Evolutionary conservation across 768 basidiomycete species (phyloP).

Genomic region (Coprinellus micaceus): DNA sequence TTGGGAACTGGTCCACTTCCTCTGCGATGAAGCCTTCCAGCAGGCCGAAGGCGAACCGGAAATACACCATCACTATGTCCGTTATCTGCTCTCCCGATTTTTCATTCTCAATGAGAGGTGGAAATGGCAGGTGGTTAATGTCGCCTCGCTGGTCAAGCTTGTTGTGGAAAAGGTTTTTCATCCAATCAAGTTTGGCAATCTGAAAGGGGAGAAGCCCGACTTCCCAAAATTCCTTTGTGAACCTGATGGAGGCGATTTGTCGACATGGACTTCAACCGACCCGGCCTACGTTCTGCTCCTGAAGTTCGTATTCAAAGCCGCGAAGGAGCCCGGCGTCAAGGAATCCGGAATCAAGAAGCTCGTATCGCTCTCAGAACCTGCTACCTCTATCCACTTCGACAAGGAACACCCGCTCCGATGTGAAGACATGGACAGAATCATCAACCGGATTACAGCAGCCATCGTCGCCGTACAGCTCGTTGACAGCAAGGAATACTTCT

Average conservation of each 20-base stretch:
- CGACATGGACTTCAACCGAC: slow-evolving; percentile 45
- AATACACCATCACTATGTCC: slow-evolving; percentile 34
- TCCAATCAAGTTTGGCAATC: slow-evolving; percentile 70
- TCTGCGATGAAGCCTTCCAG: slow-evolving; percentile 41
- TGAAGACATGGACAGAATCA: slow-evolving; percentile 67
- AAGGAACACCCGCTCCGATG: slow-evolving; percentile 45
- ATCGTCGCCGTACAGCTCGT: slow-evolving; percentile 70
- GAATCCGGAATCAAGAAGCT: slow-evolving; percentile 58
- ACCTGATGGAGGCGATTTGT: slow-evolving; percentile 6
- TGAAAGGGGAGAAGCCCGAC: slow-evolving; percentile 56
- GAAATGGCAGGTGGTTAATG: slow-evolving; percentile 66
- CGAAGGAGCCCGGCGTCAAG: slow-evolving; percentile 27
- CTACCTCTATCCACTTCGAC: slow-evolving; percentile 65
- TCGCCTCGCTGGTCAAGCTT: slow-evolving; percentile 54
- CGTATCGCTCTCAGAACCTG: slow-evolving; percentile 66
- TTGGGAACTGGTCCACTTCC: slow-evolving; percentile 60
- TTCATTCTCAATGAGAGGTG: slow-evolving; percentile 71
- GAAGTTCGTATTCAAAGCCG: slow-evolving; percentile 73
- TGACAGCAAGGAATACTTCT: slow-evolving; percentile 32
- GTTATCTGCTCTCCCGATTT: slow-evolving; percentile 65
- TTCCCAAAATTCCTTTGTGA: slow-evolving; percentile 70
- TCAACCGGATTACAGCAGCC: slow-evolving; percentile 77
- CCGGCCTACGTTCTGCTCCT: slow-evolving; percentile 77
- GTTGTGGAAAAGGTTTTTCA: slow-evolving; percentile 68
- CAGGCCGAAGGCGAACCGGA: slow-evolving; percentile 41